Evolutionary conservation across 805 yeast genomes (phyloP).

Genomic region (Myxozyma vanderwaltii): DNA sequence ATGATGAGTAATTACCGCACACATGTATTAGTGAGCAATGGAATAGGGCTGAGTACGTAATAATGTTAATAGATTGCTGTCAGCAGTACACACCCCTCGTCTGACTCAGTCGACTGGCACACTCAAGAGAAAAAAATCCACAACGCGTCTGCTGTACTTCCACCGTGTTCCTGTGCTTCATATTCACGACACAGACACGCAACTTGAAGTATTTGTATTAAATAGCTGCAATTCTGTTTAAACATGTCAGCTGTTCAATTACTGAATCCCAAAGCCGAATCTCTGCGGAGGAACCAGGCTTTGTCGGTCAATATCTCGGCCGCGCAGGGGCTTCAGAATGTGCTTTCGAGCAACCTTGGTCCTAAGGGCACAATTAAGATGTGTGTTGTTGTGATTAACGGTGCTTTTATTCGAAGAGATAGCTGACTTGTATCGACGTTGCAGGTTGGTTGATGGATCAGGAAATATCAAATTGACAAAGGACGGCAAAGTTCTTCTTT

Average conservation of each 20-base stretch:
- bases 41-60: too few relatives aligned
- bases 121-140: conserved; percentile 1
- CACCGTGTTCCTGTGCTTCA: conserved; percentile 5
- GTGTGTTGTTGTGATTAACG: conserved; percentile 40
- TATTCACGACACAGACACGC: background rate
- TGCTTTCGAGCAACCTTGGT: conserved; percentile 86
- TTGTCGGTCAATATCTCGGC: conserved; percentile 92
- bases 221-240: background rate
- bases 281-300: conserved; percentile 93
- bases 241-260: conserved; percentile 55
- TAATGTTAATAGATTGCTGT: too few relatives aligned
- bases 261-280: conserved; percentile 95
- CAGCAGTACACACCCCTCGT: background rate
- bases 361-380: conserved; percentile 97
- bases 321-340: conserved; percentile 95
- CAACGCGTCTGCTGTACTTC: conserved; percentile 15
- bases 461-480: conserved; percentile 94
- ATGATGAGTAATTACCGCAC: background rate
- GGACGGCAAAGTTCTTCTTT: conserved; percentile 90
- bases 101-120: background rate
- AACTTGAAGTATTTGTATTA: background rate
- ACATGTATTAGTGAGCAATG: too few relatives aligned
- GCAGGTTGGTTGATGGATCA: conserved; percentile 82
- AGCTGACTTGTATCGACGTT: background rate
- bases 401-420: background rate